These are phyloP conservation scores for Rhizodiscina lignyota DNA, from an alignment of 495 filamentous ascomycete species.

Conservation along the genomic window DNA sequence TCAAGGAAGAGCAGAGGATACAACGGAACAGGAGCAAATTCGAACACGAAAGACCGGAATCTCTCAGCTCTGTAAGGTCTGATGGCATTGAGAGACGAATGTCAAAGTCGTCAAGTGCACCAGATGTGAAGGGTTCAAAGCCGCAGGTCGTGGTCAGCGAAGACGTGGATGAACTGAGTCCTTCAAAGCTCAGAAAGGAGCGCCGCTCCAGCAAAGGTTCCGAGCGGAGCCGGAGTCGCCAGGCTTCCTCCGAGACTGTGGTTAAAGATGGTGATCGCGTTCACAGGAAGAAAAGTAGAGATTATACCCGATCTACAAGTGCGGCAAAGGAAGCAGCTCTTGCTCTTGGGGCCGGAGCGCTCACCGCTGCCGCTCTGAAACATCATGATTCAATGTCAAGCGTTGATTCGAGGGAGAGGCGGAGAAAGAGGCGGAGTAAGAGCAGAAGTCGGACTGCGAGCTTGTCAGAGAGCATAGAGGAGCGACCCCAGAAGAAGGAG, in stretches of 20 bases:
- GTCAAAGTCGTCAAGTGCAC: constrained; percentile 53
- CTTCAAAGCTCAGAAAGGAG: constrained; percentile 29
- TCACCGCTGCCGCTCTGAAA: constrained; percentile 47
- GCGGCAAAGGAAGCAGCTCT: constrained; percentile 38
- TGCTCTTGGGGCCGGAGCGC: constrained; percentile 34
- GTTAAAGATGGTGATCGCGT: constrained; percentile 37
- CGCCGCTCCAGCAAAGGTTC: constrained; percentile 27
- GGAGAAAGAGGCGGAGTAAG: constrained; percentile 27
- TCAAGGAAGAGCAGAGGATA: constrained; percentile 74
- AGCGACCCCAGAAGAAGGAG: constrained; percentile 24
- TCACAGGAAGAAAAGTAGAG: constrained; percentile 42
- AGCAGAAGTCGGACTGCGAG: constrained; percentile 39
- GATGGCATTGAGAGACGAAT: constrained; percentile 32
- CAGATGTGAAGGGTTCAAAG: constrained; percentile 39
- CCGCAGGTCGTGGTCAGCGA: constrained; percentile 49
- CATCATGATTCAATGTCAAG: constrained; percentile 49
- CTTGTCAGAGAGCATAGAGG: constrained; percentile 27
- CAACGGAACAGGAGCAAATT: constrained; percentile 40
- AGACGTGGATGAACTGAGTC: constrained; percentile 39
- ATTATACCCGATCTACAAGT: constrained; percentile 27
- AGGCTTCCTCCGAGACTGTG: constrained; percentile 29
- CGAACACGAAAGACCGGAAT: constrained; percentile 33
- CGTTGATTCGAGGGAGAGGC: constrained; percentile 25
- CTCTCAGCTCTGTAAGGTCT: constrained; percentile 47
- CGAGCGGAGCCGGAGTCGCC: constrained; percentile 25